Percentiles rank a stretch among this genome's conserved stretches.
phyloP scores from a whole-genome alignment of 441 rosid species.

The Aleurites moluccanus region DNA sequence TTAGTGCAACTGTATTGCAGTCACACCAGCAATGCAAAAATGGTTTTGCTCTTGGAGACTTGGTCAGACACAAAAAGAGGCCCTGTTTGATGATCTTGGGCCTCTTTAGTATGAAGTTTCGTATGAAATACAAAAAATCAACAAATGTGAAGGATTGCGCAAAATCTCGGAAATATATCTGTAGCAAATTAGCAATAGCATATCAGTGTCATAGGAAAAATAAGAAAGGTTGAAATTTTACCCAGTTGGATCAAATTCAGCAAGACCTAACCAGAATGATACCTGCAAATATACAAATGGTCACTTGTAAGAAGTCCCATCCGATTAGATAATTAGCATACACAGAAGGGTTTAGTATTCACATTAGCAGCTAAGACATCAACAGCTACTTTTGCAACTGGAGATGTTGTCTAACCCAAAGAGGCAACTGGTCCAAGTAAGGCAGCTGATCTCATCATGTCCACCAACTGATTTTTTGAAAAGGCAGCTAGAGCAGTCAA shows the following conservation, averaged over 20 bases:
- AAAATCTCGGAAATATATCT: too few species aligned
- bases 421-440: constrained; percentile 47
- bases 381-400: constrained; percentile 35
- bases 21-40: background rate
- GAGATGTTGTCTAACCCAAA: constrained; percentile 41
- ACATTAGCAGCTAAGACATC: constrained; percentile 41
- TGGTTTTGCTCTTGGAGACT: background rate
- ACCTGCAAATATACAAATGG: constrained; percentile 27
- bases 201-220: background rate
- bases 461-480: constrained; percentile 34
- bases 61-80: background rate
- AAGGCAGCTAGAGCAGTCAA: constrained; percentile 49
- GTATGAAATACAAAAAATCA: background rate
- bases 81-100: background rate
- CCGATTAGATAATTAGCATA: background rate
- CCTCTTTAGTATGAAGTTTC: background rate
- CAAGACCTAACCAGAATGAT: constrained; percentile 37
- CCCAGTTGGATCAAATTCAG: constrained; percentile 46
- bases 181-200: too few species aligned
- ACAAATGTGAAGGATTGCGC: too few species aligned
- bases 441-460: constrained; percentile 47
- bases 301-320: background rate
- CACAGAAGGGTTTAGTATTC: constrained; percentile 19
- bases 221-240: constrained; percentile 15
- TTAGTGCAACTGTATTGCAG: background rate